Evolutionary conservation across 2,329 filamentous ascomycete species (phyloP).

Genomic region (Pseudogymnoascus sp.): DNA sequence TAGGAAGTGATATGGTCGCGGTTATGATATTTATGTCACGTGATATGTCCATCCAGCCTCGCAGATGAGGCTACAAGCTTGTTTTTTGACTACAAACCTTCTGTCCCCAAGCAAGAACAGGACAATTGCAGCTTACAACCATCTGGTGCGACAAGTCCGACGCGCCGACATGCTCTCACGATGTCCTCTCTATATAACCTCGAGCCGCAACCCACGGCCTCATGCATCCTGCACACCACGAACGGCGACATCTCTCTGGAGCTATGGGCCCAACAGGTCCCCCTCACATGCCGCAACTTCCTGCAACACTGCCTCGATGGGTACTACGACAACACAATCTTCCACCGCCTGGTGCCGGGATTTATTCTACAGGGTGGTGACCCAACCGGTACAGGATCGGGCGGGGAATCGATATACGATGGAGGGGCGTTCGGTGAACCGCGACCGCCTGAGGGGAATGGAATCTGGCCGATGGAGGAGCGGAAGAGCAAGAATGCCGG

Average conservation of each 20-base stretch:
- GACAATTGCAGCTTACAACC: not conserved
- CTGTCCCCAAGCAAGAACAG: not conserved
- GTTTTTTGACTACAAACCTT: conserved; percentile 1
- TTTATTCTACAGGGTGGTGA: conserved; percentile 95
- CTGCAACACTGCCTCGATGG: conserved; percentile 89
- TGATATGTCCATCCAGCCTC: not conserved
- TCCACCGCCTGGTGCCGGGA: conserved; percentile 83
- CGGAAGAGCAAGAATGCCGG: conserved; percentile 54
- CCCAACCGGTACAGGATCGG: conserved; percentile 83
- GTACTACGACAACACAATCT: conserved; percentile 89
- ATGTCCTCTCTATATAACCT: conserved; percentile 94
- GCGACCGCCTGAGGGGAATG: conserved; percentile 24
- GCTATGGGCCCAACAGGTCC: conserved; percentile 90
- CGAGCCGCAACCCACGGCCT: conserved; percentile 88
- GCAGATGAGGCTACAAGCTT: conserved; percentile 1
- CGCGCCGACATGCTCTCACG: conserved; percentile 8
- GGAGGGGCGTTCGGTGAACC: conserved; percentile 57
- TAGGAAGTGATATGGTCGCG: not conserved
- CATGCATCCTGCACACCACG: conserved; percentile 83
- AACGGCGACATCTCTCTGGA: conserved; percentile 83
- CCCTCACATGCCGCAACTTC: conserved; percentile 88
- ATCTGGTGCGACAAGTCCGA: not conserved
- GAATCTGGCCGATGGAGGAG: conserved; percentile 50
- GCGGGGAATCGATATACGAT: conserved; percentile 87
- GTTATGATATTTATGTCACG: not conserved